A percentile compares a stretch with the other conserved stretches of the same genome.
phyloP scores from a whole-genome alignment of 2,329 filamentous ascomycete genomes.

The Cephalotrichum gorgonifer region DNA sequence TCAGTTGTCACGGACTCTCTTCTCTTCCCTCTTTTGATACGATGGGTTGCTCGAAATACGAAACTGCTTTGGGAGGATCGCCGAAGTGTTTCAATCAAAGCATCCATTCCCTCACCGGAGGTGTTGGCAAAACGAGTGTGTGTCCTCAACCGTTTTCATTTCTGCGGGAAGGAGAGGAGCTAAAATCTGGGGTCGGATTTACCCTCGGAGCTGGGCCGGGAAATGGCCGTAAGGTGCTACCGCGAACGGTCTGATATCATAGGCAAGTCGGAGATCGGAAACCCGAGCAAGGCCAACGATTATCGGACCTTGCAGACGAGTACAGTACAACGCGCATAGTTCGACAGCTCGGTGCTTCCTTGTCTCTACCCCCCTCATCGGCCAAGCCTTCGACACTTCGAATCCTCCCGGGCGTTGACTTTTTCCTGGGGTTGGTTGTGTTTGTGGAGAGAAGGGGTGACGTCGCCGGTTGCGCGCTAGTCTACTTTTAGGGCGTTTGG shows the following conservation, averaged over 20 bases:
- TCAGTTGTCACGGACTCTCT: too few relatives aligned
- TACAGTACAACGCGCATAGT: too few relatives aligned
- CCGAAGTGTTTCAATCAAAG: too few relatives aligned
- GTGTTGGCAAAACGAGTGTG: neutral
- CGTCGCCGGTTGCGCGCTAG: neutral
- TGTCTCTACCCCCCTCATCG: neutral
- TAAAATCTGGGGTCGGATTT: conserved; percentile 2
- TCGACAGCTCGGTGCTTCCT: neutral
- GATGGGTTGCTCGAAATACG: too few relatives aligned
- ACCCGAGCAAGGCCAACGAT: neutral
- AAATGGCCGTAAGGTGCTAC: neutral
- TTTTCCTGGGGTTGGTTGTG: neutral
- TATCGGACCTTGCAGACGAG: neutral
- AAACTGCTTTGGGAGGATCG: too few relatives aligned
- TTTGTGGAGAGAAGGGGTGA: neutral
- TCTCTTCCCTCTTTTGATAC: too few relatives aligned
- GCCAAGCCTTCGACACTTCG: neutral
- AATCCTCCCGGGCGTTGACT: neutral
- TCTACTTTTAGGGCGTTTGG: neutral
- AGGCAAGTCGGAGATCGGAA: conserved; percentile 3
- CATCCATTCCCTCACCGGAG: too few relatives aligned
- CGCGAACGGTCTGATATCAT: neutral
- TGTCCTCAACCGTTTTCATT: conserved; percentile 1
- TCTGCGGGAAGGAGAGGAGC: neutral
- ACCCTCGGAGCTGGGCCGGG: conserved; percentile 1